Evolutionary conservation across 768 basidiomycete genomes (phyloP).

Genomic region (Psilocybe tampanensis): DNA sequence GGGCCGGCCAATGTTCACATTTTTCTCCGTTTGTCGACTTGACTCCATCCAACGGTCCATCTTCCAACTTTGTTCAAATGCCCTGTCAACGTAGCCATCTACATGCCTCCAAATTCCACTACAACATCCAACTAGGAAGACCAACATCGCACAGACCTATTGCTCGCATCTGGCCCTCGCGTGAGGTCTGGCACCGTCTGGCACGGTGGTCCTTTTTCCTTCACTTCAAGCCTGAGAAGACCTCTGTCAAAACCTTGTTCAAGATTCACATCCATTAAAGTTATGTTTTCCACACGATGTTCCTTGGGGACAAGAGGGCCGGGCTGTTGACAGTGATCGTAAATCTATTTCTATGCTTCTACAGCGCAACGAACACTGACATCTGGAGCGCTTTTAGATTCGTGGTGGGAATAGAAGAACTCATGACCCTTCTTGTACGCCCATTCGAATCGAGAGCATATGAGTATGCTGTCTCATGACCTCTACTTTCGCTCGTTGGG

Average conservation of each 20-base stretch:
- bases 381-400: not conserved
- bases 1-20: too few species aligned
- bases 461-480: conserved; percentile 13
- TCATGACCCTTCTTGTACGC: conserved; percentile 10
- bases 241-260: not conserved
- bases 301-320: not conserved
- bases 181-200: too few species aligned
- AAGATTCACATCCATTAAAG: not conserved
- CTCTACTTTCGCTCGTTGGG: conserved; percentile 6
- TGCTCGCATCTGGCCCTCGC: too few species aligned
- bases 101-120: too few species aligned
- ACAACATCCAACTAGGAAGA: too few species aligned
- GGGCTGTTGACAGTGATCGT: not conserved
- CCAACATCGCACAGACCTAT: too few species aligned
- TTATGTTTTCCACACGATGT: not conserved
- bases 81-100: too few species aligned
- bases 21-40: too few species aligned
- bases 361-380: not conserved
- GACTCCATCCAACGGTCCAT: too few species aligned
- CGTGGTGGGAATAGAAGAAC: conserved; percentile 9
- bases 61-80: too few species aligned
- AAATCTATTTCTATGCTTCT: not conserved
- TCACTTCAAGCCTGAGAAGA: too few species aligned
- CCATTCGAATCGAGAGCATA: conserved; percentile 11
- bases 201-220: too few species aligned